Conservation (phyloP, 139 green algal species). For the Chlorella ohadii region DNA sequence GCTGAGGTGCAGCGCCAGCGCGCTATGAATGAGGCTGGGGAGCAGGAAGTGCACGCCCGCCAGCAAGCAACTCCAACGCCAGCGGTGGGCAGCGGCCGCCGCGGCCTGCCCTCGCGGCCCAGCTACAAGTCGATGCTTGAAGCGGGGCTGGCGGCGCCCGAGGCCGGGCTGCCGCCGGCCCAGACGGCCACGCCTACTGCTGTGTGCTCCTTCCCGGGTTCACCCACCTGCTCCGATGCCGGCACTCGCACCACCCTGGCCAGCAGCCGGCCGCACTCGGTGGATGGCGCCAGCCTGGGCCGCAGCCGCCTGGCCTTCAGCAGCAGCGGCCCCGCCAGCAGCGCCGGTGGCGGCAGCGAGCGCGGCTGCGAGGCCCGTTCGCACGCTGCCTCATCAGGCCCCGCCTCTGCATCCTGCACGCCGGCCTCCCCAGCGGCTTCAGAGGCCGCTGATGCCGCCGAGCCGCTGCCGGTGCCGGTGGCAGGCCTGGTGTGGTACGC, state of each 20-base stretch:
- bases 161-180: background rate
- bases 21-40: background rate
- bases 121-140: constrained; percentile 39
- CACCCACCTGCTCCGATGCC: constrained; percentile 24
- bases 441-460: background rate
- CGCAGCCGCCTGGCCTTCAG: constrained; percentile 9
- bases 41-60: background rate
- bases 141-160: background rate
- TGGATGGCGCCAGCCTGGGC: background rate
- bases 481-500: constrained; percentile 46
- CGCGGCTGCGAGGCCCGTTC: background rate
- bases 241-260: constrained; percentile 24
- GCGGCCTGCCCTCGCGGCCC: background rate
- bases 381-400: background rate
- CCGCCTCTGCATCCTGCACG: background rate
- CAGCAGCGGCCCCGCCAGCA: background rate
- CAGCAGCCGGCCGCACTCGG: constrained; percentile 7
- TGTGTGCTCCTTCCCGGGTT: constrained; percentile 16
- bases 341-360: background rate
- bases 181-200: constrained; percentile 21
- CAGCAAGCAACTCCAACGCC: background rate
- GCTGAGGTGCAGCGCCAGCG: background rate
- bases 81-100: no score
- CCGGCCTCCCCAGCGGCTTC: constrained; percentile 19
- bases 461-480: constrained; percentile 28